These are phyloP conservation scores for Pseudopithomyces chartarum DNA, from an alignment of 2,329 filamentous ascomycete species.

Conservation along the genomic window DNA sequence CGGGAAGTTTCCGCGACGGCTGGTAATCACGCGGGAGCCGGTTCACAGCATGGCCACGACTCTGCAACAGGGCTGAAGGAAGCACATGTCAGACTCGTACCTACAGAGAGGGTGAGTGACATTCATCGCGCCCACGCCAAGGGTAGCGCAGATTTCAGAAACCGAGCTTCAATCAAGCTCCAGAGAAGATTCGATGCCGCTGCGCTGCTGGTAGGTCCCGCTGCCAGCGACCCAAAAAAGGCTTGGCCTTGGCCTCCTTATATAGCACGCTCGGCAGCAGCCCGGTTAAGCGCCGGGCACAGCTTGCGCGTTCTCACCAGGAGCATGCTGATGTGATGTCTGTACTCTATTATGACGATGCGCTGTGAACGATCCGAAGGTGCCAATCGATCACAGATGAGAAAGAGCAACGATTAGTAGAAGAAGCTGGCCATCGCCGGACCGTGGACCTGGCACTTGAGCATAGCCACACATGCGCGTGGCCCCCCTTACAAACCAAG, in stretches of 20 bases:
- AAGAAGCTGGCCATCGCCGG: slow-evolving; percentile 5
- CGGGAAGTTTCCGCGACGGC: slow-evolving; percentile 5
- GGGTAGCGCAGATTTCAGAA: not conserved
- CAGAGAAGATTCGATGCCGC: not conserved
- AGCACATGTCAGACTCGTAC: slow-evolving; percentile 1
- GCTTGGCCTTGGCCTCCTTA: slow-evolving; percentile 29
- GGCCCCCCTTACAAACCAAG: slow-evolving; percentile 25
- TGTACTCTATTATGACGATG: slow-evolving; percentile 9
- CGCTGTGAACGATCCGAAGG: slow-evolving; percentile 5
- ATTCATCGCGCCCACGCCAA: not conserved
- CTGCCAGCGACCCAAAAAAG: slow-evolving; percentile 12
- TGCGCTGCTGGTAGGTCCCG: not conserved
- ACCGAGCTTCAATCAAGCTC: not conserved
- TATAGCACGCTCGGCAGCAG: slow-evolving; percentile 29
- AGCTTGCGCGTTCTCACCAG: slow-evolving; percentile 23
- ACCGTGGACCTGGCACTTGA: slow-evolving; percentile 5
- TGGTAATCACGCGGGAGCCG: slow-evolving; percentile 11
- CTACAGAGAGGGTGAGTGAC: not conserved
- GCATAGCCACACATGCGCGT: slow-evolving; percentile 32
- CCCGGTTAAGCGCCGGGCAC: slow-evolving; percentile 33
- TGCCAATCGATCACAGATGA: not conserved
- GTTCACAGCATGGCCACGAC: slow-evolving; percentile 3
- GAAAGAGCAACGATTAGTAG: slow-evolving; percentile 13
- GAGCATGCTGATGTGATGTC: slow-evolving; percentile 10
- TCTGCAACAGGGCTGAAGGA: slow-evolving; percentile 14